Evolutionary conservation across 495 filamentous ascomycete genomes (phyloP).

Genomic region (Penicillium parvum): DNA sequence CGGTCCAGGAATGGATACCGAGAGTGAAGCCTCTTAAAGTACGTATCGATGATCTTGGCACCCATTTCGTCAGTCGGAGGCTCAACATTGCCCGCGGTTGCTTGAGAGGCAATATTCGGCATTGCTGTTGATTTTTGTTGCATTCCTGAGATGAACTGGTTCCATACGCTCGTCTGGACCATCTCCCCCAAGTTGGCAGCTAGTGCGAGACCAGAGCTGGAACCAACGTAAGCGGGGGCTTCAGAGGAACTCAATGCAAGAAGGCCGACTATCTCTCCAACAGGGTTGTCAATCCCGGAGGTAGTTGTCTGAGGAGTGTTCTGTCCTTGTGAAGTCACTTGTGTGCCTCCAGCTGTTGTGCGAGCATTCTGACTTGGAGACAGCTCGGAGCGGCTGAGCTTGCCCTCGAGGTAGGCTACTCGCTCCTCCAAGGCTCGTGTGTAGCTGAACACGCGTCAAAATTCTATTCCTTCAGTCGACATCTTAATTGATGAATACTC

Average conservation of each 20-base stretch:
- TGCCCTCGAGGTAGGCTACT: conserved; percentile 43
- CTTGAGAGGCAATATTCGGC: too few relatives aligned
- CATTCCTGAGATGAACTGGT: conserved; percentile 41
- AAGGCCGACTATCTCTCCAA: conserved; percentile 51
- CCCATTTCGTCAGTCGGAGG: conserved; percentile 49
- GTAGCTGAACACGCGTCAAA: conserved; percentile 25
- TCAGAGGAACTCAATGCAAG: conserved; percentile 46
- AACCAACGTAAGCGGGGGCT: conserved; percentile 50
- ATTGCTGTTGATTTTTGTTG: conserved; percentile 21
- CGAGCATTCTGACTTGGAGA: conserved; percentile 12
- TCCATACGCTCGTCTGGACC: conserved; percentile 52
- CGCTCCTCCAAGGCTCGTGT: conserved; percentile 46
- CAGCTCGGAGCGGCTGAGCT: conserved; percentile 23
- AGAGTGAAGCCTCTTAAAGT: conserved; percentile 42
- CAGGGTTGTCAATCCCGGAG: conserved; percentile 34
- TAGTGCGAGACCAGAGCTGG: conserved; percentile 48
- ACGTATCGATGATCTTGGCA: conserved; percentile 41
- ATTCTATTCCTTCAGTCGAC: neutral
- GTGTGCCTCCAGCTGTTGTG: conserved; percentile 16
- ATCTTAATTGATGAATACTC: neutral
- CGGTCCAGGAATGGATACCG: conserved; percentile 50
- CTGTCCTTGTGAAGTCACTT: conserved; percentile 24
- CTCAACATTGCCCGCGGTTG: conserved; percentile 43
- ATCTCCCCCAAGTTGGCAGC: conserved; percentile 50
- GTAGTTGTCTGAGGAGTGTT: conserved; percentile 19